Conservation (phyloP, 345 rosid species). For the Lepidium sativum region DNA sequence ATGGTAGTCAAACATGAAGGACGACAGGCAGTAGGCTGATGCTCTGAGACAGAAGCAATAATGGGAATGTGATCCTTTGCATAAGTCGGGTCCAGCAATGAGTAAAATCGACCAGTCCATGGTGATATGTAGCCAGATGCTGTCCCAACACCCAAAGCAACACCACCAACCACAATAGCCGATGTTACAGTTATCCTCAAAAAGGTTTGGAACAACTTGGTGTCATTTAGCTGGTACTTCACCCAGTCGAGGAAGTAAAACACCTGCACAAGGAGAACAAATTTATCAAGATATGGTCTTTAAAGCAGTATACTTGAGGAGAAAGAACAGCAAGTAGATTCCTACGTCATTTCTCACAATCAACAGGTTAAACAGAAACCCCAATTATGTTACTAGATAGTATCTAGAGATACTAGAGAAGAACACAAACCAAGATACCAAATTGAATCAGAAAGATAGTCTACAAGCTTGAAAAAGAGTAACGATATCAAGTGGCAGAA, state of each 20-base stretch:
- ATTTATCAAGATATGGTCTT: not conserved
- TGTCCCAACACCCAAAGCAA: constrained; percentile 83
- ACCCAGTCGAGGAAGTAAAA: constrained; percentile 96
- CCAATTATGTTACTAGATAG: not conserved
- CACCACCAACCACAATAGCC: constrained; percentile 55
- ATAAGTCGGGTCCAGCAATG: constrained; percentile 92
- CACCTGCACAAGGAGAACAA: constrained; percentile 42
- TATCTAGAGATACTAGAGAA: not conserved
- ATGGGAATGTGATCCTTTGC: constrained; percentile 99
- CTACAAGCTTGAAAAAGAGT: not conserved
- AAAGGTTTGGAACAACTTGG: constrained; percentile 80
- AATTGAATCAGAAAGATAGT: not conserved
- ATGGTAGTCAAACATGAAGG: constrained; percentile 98
- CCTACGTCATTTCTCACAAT: not conserved
- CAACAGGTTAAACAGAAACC: not conserved
- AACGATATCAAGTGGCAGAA: not conserved
- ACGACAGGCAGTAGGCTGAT: constrained; percentile 99
- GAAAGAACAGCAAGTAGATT: not conserved
- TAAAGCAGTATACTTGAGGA: not conserved
- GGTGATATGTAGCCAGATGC: constrained; percentile 99
- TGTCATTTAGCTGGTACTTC: constrained; percentile 69
- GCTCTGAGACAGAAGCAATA: constrained; percentile 99
- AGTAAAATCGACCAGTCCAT: constrained; percentile 98
- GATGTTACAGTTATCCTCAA: constrained; percentile 75
- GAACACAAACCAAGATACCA: not conserved